phyloP scores from a whole-genome alignment of 2,329 filamentous ascomycete species.

The Nigrospora osmanthi region DNA sequence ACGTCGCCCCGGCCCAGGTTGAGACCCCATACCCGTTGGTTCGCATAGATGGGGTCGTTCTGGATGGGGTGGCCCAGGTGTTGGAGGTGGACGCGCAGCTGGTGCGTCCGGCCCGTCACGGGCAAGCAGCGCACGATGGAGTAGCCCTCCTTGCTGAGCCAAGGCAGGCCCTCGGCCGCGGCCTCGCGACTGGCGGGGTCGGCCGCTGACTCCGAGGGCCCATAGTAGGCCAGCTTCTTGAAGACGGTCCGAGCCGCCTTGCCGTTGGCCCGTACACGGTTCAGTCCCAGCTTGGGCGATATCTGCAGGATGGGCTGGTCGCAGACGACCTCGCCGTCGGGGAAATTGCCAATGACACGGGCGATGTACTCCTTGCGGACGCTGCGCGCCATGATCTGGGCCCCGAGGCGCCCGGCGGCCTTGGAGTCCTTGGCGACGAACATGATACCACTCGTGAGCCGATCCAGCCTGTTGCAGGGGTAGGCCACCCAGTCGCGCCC shows the following conservation, averaged over 20 bases:
- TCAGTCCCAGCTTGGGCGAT: constrained; percentile 89
- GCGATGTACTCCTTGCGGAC: constrained; percentile 95
- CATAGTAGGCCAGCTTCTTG: constrained; percentile 83
- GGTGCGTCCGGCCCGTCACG: constrained; percentile 88
- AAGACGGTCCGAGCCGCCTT: constrained; percentile 89
- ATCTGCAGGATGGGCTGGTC: constrained; percentile 91
- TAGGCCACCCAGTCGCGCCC: constrained; percentile 45
- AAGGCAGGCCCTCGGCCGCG: constrained; percentile 25
- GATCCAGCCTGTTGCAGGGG: constrained; percentile 88
- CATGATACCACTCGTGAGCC: constrained; percentile 94
- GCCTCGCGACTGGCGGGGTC: constrained; percentile 6
- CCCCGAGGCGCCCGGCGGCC: constrained; percentile 69
- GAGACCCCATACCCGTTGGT: constrained; percentile 82
- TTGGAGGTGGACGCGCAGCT: constrained; percentile 90
- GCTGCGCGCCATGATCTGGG: constrained; percentile 70
- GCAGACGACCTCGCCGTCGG: constrained; percentile 83
- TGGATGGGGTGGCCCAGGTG: constrained; percentile 91
- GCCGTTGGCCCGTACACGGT: constrained; percentile 87
- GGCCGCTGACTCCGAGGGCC: constrained; percentile 5
- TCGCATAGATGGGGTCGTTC: constrained; percentile 97
- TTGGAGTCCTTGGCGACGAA: constrained; percentile 85
- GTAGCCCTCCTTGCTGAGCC: constrained; percentile 64
- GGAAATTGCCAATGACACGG: constrained; percentile 83
- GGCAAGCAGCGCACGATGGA: constrained; percentile 92
- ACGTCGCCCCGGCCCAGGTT: constrained; percentile 62